phyloP scores from a whole-genome alignment of 441 rosid genomes.

The Populus hybrid region DNA sequence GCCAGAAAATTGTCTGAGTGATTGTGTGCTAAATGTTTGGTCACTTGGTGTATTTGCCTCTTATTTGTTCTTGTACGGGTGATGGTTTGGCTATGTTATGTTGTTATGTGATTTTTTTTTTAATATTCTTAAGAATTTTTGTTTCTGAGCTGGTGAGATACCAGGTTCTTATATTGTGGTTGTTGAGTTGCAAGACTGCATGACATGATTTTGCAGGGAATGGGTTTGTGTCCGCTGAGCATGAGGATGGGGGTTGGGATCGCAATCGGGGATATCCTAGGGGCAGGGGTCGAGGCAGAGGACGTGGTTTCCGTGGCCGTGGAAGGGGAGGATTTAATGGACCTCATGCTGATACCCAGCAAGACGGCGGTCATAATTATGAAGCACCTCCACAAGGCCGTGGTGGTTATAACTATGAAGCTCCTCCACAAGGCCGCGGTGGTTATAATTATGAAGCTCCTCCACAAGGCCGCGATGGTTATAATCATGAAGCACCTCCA shows the following conservation, averaged over 20 bases:
- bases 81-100: neutral
- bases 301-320: constrained; percentile 69
- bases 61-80: neutral
- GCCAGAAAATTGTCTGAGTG: neutral
- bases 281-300: constrained; percentile 87
- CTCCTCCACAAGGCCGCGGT: no score
- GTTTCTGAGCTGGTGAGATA: neutral
- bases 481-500: constrained; percentile 57
- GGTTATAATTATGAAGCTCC: neutral
- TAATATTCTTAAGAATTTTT: neutral
- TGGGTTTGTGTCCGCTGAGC: constrained; percentile 52
- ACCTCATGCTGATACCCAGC: constrained; percentile 49
- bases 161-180: neutral
- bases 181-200: neutral
- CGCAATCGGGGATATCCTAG: constrained; percentile 50
- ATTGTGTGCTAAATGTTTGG: neutral
- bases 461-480: constrained; percentile 19
- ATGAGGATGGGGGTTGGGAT: constrained; percentile 81
- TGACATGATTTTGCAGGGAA: constrained; percentile 39
- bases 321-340: constrained; percentile 78
- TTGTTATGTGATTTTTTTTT: neutral
- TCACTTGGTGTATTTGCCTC: neutral
- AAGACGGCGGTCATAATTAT: constrained; percentile 37
- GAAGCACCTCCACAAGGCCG: no score
- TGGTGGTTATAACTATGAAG: no score